These are phyloP conservation scores for Ustilago sp. DNA, from an alignment of 1,284 basidiomycete genomes.

Conservation along the genomic window DNA sequence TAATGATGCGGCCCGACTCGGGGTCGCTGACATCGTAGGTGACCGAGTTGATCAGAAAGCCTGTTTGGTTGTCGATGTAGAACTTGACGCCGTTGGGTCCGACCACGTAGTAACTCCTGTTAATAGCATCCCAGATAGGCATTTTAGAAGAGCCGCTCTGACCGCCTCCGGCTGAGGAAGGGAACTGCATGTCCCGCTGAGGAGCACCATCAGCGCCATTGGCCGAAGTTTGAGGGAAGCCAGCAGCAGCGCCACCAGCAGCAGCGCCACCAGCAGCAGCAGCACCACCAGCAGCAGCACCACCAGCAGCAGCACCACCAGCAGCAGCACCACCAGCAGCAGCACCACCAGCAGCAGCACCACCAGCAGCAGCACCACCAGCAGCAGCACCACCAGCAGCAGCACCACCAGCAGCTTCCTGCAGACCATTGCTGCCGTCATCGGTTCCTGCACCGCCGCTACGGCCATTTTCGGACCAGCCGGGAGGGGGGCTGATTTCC, in stretches of 20 bases:
- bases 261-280: too few relatives aligned
- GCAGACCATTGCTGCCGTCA: background rate
- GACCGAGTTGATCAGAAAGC: slow-evolving; percentile 27
- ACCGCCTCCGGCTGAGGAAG: background rate
- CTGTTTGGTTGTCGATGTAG: slow-evolving; percentile 27
- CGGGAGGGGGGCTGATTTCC: background rate
- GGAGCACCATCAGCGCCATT: background rate
- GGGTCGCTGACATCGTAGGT: slow-evolving; percentile 33
- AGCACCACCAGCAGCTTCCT: background rate
- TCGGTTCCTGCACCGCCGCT: background rate
- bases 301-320: background rate
- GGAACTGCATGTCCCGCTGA: background rate
- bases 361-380: slow-evolving; percentile 1
- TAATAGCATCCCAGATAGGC: slow-evolving; percentile 1
- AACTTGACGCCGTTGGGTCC: slow-evolving; percentile 15
- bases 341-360: background rate
- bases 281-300: slow-evolving; percentile 2
- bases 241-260: background rate
- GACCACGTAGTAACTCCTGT: slow-evolving; percentile 12
- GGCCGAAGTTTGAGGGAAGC: background rate
- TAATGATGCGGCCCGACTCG: slow-evolving; percentile 29
- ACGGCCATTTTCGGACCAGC: background rate
- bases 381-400: background rate
- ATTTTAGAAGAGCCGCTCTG: background rate
- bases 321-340: background rate